Conservation (phyloP, 495 filamentous ascomycete genomes). For the Neurospora discreta region DNA sequence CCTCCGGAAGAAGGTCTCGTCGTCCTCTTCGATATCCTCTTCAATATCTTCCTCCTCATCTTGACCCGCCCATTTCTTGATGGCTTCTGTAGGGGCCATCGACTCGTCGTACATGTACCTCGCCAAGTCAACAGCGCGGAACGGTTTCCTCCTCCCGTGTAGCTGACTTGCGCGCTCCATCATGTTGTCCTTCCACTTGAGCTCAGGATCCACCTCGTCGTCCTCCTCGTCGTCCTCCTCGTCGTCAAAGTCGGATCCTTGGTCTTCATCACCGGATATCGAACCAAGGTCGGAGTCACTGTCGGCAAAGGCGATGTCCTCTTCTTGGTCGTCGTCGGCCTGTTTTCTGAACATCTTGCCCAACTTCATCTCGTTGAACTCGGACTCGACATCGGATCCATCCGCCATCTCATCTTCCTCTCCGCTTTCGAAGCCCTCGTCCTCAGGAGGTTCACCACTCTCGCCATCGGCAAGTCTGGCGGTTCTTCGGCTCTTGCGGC, state of each 20-base stretch:
- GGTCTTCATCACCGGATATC: constrained; percentile 60
- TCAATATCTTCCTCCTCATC: constrained; percentile 44
- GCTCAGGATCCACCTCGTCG: constrained; percentile 55
- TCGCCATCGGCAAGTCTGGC: constrained; percentile 52
- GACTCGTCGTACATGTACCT: constrained; percentile 81
- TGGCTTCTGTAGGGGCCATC: constrained; percentile 61
- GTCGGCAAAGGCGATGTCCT: constrained; percentile 79
- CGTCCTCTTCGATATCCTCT: constrained; percentile 47
- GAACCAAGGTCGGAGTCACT: constrained; percentile 94
- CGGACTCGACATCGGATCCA: constrained; percentile 42
- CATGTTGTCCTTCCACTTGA: constrained; percentile 82
- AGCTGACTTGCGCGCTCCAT: constrained; percentile 59
- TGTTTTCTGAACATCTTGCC: constrained; percentile 41
- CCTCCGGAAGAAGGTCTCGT: constrained; percentile 77
- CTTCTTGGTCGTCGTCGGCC: constrained; percentile 35
- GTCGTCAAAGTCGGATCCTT: constrained; percentile 36
- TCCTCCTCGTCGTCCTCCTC: constrained; percentile 55
- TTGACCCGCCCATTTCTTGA: constrained; percentile 69
- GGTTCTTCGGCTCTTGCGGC: constrained; percentile 58
- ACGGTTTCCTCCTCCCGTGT: constrained; percentile 55
- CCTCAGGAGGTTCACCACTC: constrained; percentile 41
- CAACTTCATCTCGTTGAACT: constrained; percentile 43
- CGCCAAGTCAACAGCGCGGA: constrained; percentile 67
- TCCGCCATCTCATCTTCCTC: constrained; percentile 37
- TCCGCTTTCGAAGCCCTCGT: constrained; percentile 53